Evolutionary conservation across 768 basidiomycete species (phyloP).

Genomic region (Lactarius tabidus): DNA sequence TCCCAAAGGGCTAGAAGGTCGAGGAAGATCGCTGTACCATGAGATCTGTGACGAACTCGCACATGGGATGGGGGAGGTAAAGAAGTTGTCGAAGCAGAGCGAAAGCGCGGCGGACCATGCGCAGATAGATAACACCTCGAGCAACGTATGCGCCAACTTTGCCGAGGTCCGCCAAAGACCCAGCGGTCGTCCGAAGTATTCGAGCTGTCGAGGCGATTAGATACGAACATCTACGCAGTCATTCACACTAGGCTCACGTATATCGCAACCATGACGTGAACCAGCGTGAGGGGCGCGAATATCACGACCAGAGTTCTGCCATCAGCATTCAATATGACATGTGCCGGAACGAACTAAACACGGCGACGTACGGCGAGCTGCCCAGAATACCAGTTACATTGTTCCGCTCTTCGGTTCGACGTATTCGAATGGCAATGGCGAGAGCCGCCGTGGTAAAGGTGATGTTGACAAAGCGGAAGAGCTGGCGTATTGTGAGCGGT

Average conservation of each 20-base stretch:
- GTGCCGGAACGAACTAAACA: constrained; percentile 37
- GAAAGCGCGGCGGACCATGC: constrained; percentile 90
- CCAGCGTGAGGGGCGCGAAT: constrained; percentile 75
- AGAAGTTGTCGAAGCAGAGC: constrained; percentile 87
- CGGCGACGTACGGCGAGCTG: constrained; percentile 47
- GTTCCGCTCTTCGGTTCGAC: constrained; percentile 48
- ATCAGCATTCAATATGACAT: constrained; percentile 29
- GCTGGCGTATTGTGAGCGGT: constrained; percentile 38
- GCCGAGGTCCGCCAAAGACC: constrained; percentile 89
- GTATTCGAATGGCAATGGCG: constrained; percentile 73
- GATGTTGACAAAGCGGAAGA: constrained; percentile 83
- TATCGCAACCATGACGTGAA: constrained; percentile 81
- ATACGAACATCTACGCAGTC: constrained; percentile 11
- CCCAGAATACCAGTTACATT: constrained; percentile 68
- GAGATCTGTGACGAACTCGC: constrained; percentile 51
- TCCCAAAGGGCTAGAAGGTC: constrained; percentile 40
- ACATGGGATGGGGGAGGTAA: constrained; percentile 81
- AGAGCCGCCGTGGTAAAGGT: constrained; percentile 76
- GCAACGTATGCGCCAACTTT: constrained; percentile 81
- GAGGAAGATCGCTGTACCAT: constrained; percentile 74
- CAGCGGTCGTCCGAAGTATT: constrained; percentile 88
- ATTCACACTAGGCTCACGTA: constrained; percentile 54
- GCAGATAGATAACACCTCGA: constrained; percentile 88
- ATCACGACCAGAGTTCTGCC: constrained; percentile 76
- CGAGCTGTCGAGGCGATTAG: constrained; percentile 51